phyloP scores from a whole-genome alignment of 2,329 filamentous ascomycete species.

The Fusarium lateritium region DNA sequence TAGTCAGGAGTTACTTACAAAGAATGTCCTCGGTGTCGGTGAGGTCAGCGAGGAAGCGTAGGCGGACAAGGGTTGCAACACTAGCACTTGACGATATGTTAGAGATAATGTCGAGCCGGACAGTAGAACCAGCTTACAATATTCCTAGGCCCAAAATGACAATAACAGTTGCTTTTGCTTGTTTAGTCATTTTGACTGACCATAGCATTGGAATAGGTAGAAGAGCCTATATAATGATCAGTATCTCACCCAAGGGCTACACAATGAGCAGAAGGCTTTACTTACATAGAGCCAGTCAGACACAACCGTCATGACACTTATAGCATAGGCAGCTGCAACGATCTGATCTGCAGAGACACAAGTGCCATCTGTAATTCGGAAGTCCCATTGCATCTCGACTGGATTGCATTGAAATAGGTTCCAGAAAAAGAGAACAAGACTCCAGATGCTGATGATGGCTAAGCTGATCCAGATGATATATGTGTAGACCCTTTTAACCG shows the following conservation, averaged over 20 bases:
- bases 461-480: constrained; percentile 64
- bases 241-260: background rate
- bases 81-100: constrained; percentile 60
- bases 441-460: constrained; percentile 63
- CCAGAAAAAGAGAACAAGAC: constrained; percentile 65
- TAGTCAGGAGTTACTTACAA: constrained; percentile 54
- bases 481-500: constrained; percentile 62
- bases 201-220: constrained; percentile 69
- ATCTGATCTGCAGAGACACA: constrained; percentile 63
- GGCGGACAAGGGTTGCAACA: constrained; percentile 66
- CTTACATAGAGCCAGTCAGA: constrained; percentile 69
- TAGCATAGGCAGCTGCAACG: constrained; percentile 64
- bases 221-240: constrained; percentile 56
- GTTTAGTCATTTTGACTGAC: constrained; percentile 67
- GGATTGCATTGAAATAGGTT: constrained; percentile 67
- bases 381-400: constrained; percentile 67
- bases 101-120: constrained; percentile 4
- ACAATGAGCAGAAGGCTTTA: background rate
- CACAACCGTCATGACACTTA: constrained; percentile 66
- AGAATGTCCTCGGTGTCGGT: constrained; percentile 62
- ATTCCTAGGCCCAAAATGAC: constrained; percentile 65
- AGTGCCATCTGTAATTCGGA: constrained; percentile 58
- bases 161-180: constrained; percentile 67
- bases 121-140: constrained; percentile 56
- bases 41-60: constrained; percentile 64